Conservation (phyloP, 2,329 filamentous ascomycete genomes). For the Alternaria incomplexa region DNA sequence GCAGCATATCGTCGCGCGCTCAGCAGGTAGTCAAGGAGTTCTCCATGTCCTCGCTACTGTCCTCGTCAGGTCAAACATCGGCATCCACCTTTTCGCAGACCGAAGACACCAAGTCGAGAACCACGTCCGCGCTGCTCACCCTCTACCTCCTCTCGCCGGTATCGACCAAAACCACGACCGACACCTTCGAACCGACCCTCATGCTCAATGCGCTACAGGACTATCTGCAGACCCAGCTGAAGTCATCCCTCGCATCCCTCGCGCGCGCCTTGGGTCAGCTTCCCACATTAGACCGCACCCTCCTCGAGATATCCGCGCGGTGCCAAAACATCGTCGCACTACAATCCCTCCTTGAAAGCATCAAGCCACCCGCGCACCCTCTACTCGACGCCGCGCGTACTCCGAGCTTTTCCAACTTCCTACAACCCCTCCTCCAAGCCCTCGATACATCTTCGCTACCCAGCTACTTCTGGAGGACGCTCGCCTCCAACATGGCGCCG, state of each 20-base stretch:
- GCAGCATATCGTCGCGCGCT: conserved; percentile 72
- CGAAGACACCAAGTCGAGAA: conserved; percentile 76
- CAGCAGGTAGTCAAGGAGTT: conserved; percentile 86
- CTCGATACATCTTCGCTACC: conserved; percentile 87
- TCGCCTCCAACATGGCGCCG: conserved; percentile 77
- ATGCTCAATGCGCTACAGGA: conserved; percentile 79
- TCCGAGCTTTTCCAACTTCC: conserved; percentile 56
- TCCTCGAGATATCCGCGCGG: conserved; percentile 79
- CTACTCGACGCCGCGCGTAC: conserved; percentile 54
- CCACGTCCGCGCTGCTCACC: conserved; percentile 74
- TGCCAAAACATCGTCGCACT: conserved; percentile 93
- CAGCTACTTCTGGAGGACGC: conserved; percentile 91
- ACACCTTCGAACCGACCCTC: conserved; percentile 68
- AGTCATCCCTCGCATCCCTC: conserved; percentile 77
- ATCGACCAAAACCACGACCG: conserved; percentile 55
- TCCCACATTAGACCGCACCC: conserved; percentile 79
- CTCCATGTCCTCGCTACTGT: conserved; percentile 67
- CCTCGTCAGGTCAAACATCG: conserved; percentile 41
- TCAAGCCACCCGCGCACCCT: conserved; percentile 72
- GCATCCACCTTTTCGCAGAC: conserved; percentile 62
- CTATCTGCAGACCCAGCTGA: conserved; percentile 81
- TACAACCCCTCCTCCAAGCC: conserved; percentile 74
- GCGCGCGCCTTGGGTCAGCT: conserved; percentile 78
- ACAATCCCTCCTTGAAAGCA: conserved; percentile 74
- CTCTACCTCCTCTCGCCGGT: conserved; percentile 83